Percentiles rank a stretch among this genome's conserved stretches.
Evolutionary conservation across 1,284 basidiomycete species (phyloP).

Genomic region (Cryptococcus sp.): DNA sequence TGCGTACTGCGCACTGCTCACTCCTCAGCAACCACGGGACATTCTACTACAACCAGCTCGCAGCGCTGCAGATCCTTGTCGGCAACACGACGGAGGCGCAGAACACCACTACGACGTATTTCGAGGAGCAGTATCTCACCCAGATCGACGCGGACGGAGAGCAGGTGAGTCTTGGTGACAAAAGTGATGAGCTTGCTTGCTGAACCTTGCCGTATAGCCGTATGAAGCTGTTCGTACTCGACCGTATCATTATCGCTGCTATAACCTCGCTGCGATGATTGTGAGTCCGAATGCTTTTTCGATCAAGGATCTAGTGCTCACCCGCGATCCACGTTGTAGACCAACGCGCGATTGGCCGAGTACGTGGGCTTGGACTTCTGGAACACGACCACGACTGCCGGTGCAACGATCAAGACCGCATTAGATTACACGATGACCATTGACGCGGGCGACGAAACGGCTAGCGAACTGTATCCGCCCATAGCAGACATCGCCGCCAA

Average conservation of each 20-base stretch:
- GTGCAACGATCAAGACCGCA: constrained; percentile 35
- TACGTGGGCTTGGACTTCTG: constrained; percentile 22
- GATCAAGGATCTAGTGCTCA: background rate
- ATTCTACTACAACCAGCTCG: constrained; percentile 44
- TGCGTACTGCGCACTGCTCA: constrained; percentile 2
- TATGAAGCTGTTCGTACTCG: constrained; percentile 39
- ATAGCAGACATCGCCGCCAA: constrained; percentile 32
- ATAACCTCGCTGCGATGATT: constrained; percentile 38
- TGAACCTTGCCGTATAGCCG: background rate
- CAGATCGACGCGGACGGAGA: constrained; percentile 43
- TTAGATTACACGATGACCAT: constrained; percentile 36
- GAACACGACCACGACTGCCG: constrained; percentile 19
- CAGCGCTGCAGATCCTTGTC: constrained; percentile 34
- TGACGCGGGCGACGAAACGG: constrained; percentile 9
- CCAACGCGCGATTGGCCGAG: constrained; percentile 22
- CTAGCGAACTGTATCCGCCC: constrained; percentile 24
- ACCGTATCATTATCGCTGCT: constrained; percentile 47
- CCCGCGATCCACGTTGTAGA: constrained; percentile 15
- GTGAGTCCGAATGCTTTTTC: background rate
- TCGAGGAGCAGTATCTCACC: constrained; percentile 25
- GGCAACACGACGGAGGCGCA: constrained; percentile 31
- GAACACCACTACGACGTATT: constrained; percentile 29
- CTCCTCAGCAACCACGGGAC: constrained; percentile 41
- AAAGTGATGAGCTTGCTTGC: background rate
- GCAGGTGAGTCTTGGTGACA: constrained; percentile 17